Conservation (phyloP, 2,329 filamentous ascomycete genomes). For the Fusarium sororula region DNA sequence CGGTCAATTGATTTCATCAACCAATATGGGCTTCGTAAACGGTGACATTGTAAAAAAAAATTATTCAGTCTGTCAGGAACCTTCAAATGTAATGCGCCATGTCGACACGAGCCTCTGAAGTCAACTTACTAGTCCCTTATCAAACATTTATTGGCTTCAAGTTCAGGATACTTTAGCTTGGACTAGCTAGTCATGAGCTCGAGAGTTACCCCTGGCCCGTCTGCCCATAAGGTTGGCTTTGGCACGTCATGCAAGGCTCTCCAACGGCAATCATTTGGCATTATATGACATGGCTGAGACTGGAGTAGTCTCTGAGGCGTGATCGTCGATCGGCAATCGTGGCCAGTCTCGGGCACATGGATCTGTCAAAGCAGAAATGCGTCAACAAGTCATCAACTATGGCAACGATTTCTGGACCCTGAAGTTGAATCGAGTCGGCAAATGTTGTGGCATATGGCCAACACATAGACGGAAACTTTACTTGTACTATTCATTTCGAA, state of each 20-base stretch:
- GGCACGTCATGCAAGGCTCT: slow-evolving; percentile 30
- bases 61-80: not conserved
- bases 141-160: slow-evolving; percentile 13
- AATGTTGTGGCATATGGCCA: not conserved
- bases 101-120: not conserved
- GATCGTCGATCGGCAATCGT: slow-evolving; percentile 43
- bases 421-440: not conserved
- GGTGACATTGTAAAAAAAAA: not conserved
- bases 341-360: slow-evolving; percentile 19
- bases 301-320: slow-evolving; percentile 10
- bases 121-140: not conserved
- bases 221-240: not conserved
- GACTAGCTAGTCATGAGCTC: slow-evolving; percentile 27
- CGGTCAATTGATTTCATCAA: not conserved
- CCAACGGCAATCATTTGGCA: not conserved
- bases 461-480: not conserved
- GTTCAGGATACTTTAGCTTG: slow-evolving; percentile 7
- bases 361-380: slow-evolving; percentile 15
- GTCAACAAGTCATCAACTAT: slow-evolving; percentile 7
- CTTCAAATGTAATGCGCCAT: not conserved
- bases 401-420: not conserved
- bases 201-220: not conserved
- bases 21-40: not conserved
- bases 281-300: slow-evolving; percentile 13
- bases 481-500: not conserved